Evolutionary conservation across 2,329 filamentous ascomycete genomes (phyloP), one percentile per base, ranked within the genome.

Genomic region (Orbilia ellipsospora): DNA sequence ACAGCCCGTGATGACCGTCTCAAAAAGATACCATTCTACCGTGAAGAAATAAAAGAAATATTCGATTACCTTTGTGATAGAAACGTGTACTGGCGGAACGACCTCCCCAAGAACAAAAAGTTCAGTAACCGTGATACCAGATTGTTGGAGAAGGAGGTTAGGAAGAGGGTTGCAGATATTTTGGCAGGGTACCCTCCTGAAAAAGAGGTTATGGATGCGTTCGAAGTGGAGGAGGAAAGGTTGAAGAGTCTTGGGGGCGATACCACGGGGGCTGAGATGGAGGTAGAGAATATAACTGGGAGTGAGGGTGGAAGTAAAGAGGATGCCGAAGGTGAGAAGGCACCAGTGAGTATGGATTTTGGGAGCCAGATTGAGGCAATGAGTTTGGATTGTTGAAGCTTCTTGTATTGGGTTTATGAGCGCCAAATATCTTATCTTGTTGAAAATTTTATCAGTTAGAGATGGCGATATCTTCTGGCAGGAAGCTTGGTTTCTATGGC

Each of bases 41-140:
- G 52, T 13, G 69, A 73, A 44, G 69, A 73, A 52, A 73, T 73
- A 62, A 73, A 66, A 31, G 69, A 73, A 20, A 73, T 73, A 12
- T 73, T 73, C 18, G 69, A 73, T 13, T 73, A 28, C 18, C 56
- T 73, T 1, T 73, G 69, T 16, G 62, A 73, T 31, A 62, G 69
- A 13, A 36, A 45, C 8, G 62, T 73, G 8, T 73, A 73, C 42
- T 73, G 69, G 69, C 52, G 45, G 10, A 66, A 62, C 48, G 69
- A 73, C 26, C 69, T 73, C 2, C 69, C 69, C 10, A 60, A 44
- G 8, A 66, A 73, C 40, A 73, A 73, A 31, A 61, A 16, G 13
- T 73, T 62, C 13, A 73, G 69, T 23, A 66, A 73, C 16, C 62
- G 62, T 28, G 69, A 73, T 45, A 73, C 69, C 16, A 73, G 66